Base-by-base conservation (phyloP, 768 basidiomycete genomes). In the Mycena belliarum region DNA sequence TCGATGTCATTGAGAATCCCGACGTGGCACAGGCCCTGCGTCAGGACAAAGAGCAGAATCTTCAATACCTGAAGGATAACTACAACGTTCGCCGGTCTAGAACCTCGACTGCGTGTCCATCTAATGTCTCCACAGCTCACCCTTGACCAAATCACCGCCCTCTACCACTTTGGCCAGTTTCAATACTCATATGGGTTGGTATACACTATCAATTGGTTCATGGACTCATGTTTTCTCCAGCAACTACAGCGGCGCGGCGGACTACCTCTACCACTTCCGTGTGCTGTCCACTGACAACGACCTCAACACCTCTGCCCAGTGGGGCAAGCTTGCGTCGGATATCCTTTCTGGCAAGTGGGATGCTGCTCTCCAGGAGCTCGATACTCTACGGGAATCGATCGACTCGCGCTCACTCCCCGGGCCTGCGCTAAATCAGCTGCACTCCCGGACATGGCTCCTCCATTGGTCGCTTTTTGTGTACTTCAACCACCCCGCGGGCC, bases 381-480 rank as follows among this genome's bases (percentile, higher is more conserved):
- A 95, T 78, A 89, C 91, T 28, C 84, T 99, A n/a, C 86, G 93
- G 28, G 96, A 98, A 49, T 78, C 86, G 48, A 90, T 98, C 71
- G 96, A 98, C 72, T 85, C 89, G 6, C 85, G 91, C 24, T 77
- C 84, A 7, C 75, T 86, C 65, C 80, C 86, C 46, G 83, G 87
- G 37, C 87, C 88, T n/a, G 86, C 89, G 0, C 82, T 95, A 26
- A 81, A 84, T 35, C 93, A 97, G 68, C 81, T 99, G 28, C 95
- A 98, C 73, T 92, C 94, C 3, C 86, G 97, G 57, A 93, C 95
- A 20, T 98, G 96, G 95, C 83, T 96, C 59, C 86, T 93, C 8
- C 97, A 98, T 75, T 99, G 96, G 97, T 92, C 90, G 1, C 86
- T 99, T 47, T 98, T 98, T 72, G 94, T 98, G 54, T 98, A 96